Evolutionary conservation across 176 grass and related monocot genomes (phyloP), one percentile per base, ranked within the genome.

Genomic region (Themeda triandra): DNA sequence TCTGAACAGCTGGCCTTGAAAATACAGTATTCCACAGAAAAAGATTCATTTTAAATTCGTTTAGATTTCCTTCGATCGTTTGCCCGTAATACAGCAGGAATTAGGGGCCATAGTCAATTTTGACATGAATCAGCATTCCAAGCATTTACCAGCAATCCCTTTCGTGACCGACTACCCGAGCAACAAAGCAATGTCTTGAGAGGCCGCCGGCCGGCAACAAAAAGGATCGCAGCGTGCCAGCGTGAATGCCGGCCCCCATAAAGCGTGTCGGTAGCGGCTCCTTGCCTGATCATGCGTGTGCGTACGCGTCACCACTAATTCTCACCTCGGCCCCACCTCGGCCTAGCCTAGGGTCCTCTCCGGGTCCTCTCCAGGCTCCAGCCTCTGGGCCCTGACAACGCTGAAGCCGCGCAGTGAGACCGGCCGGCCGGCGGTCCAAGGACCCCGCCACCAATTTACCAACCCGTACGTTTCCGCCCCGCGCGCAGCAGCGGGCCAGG

Each of bases 181-280:
- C 21, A 39, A 24, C 39, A 44, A 8, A 36, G 1, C 23, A 2
- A 36, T 4, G 46, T 37, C 49, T 46, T 40, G 21, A 0, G 44
- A 3, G 4, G 1, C 2, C 27, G 2, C n/a, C n/a, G n/a, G n/a
- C n/a, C n/a, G n/a, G n/a, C n/a, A 51, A 3, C 8, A 17, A 30
- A 51, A 73, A 23, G 15, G 29, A 73, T 65, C 49, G 6, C 19
- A 5, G 25, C 32, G 21, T 0, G 48, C n/a, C 18, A 5, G 10
- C 33, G 23, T 1, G 51, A 63, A 63, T 5, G 36, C 27, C 64
- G 33, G 36, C 46, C 37, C 33, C 63, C 35, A 62, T 44, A 71
- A 71, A 80, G 84, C 41, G 40, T 74, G 77, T 74, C 85, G 85
- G 85, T 66, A 63, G 85, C 77, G 78, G 58, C 30, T 54, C 21